Evolutionary conservation across 305 asterid species (phyloP).

Genomic region (Solanum hybrid): DNA sequence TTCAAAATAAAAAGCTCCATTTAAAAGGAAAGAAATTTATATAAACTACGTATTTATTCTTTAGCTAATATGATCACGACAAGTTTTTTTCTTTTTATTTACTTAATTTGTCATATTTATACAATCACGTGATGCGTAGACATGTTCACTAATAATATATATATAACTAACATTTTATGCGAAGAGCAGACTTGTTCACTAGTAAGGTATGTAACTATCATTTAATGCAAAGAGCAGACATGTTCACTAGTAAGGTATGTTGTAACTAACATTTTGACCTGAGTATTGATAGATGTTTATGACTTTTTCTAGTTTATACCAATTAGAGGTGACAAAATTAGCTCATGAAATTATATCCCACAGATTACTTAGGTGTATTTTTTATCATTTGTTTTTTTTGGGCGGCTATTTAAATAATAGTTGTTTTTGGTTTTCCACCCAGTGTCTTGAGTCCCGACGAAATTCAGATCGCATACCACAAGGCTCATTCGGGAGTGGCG

Average conservation of each 20-base stretch:
- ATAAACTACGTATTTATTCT: neutral
- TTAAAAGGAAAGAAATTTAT: neutral
- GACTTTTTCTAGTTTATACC: neutral
- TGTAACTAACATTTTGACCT: neutral
- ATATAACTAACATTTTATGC: neutral
- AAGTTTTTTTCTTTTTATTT: neutral
- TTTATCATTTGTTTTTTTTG: neutral
- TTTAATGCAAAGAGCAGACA: neutral
- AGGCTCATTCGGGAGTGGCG: neutral
- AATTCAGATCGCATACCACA: rapidly evolving
- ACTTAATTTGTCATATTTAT: neutral
- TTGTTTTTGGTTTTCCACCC: neutral
- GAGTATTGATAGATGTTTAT: neutral
- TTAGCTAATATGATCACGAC: neutral
- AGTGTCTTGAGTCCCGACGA: neutral
- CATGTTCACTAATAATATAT: neutral
- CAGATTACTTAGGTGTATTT: neutral
- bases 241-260: neutral
- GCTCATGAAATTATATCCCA: neutral
- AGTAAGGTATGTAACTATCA: neutral
- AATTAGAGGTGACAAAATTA: neutral
- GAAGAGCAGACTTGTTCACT: too few relatives aligned
- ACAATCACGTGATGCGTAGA: neutral
- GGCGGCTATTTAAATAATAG: neutral
- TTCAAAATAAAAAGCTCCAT: neutral